These are phyloP conservation scores for Durusdinium trenchii DNA, from an alignment of 73 alveolate species.

Conservation along the genomic window DNA sequence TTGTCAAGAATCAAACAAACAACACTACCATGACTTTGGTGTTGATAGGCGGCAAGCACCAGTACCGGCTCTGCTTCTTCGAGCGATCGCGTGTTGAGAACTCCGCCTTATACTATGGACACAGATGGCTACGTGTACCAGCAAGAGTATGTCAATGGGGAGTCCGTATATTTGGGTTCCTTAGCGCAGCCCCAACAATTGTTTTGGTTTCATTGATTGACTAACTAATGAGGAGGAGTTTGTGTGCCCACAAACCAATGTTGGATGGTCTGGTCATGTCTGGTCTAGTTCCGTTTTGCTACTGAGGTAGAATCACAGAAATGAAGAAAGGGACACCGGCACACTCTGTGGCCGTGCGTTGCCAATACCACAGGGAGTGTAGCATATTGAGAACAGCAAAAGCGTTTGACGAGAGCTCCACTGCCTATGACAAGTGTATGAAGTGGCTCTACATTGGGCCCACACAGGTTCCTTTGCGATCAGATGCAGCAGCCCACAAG, in stretches of 20 bases:
- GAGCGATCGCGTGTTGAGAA: too few relatives aligned
- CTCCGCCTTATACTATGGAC: slow-evolving; percentile 39
- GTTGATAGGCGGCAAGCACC: too few relatives aligned
- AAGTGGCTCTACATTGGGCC: slow-evolving; percentile 29
- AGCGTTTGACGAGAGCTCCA: not conserved
- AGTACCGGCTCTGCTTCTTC: too few relatives aligned
- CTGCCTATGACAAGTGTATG: slow-evolving; percentile 16
- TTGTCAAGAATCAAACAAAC: too few relatives aligned
- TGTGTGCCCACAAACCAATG: too few relatives aligned
- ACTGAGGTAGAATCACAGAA: slow-evolving; percentile 47
- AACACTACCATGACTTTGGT: too few relatives aligned
- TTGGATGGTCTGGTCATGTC: too few relatives aligned
- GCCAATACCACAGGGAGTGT: slow-evolving; percentile 52
- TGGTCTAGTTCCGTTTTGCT: too few relatives aligned
- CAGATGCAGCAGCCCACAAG: not conserved
- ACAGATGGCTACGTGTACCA: slow-evolving; percentile 10
- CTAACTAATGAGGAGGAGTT: too few relatives aligned
- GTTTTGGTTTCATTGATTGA: too few relatives aligned
- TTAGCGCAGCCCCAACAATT: not conserved
- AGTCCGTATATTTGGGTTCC: not conserved
- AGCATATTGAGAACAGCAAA: not conserved
- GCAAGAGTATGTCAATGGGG: not conserved
- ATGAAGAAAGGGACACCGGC: not conserved
- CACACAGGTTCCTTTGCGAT: not conserved
- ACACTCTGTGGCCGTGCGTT: not conserved